Base-by-base conservation (phyloP, 768 basidiomycete genomes). In the Lactifluus volemus region DNA sequence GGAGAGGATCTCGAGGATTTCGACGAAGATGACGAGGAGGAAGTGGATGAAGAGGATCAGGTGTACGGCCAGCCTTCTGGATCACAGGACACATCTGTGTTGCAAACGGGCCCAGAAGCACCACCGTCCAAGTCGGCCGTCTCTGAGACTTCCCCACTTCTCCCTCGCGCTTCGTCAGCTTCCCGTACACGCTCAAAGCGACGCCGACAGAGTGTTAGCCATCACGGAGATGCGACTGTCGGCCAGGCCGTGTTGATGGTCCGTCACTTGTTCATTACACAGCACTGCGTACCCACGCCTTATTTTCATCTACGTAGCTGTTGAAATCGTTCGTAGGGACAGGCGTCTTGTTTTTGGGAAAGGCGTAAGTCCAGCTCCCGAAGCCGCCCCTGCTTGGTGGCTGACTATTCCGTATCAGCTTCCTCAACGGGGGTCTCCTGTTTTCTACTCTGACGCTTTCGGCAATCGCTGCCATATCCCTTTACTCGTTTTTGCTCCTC, bases 301-400 rank as follows among this genome's bases (percentile, higher is more conserved):
- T 57, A 25, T 30, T 54, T 36, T 38, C n/a, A 29, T 56, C 32
- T 32, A n/a, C 42, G 11, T 66, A 95, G 92, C 74, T 98, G 57
- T 75, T 97, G 60, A 98, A 98, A 74, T 84, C 89, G 1, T 98
- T 98, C 68, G 85, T 98, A 50, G 96, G 96, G 21, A 98, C 96
- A 14, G 96, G 96, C 15, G 88, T 99, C 10, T 72, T 99, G 39
- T 98, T 99, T 76, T 81, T 99, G 30, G 97, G 93, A 54, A 96
- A 92, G 75, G 97, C 86, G 88, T 93, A 72, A 68, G 89, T 74
- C 2, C 25, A 17, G 11, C 44, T 49, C 42, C 21, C 32, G 5
- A n/a, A 5, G 4, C 9, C 1, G 19, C 2, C 17, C 25, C 29
- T 36, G 15, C 44, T 44, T 25, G 12, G 50, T 60, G 58, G 48